A percentile compares a stretch with the other conserved stretches of the same genome.
Evolutionary conservation across 2,329 filamentous ascomycete genomes (phyloP).

Genomic region (Cladosporium sp.): DNA sequence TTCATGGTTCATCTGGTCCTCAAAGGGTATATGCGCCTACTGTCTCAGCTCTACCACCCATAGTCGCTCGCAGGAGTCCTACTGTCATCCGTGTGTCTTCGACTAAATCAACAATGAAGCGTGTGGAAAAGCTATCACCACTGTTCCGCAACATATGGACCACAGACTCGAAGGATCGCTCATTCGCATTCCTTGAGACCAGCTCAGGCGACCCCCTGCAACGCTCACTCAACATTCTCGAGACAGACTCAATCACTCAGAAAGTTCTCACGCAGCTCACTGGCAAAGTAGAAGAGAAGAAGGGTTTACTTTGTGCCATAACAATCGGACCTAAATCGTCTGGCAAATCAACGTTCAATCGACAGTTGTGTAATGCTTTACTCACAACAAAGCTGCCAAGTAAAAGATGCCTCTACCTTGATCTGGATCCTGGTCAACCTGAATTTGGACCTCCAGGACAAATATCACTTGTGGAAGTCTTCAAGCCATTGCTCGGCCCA

Average conservation of each 20-base stretch:
- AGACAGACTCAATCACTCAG: conserved; percentile 25
- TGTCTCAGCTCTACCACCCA: conserved; percentile 65
- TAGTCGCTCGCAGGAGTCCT: conserved; percentile 45
- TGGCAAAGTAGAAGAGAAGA: conserved; percentile 32
- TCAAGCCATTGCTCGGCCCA: conserved; percentile 59
- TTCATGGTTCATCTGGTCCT: conserved; percentile 40
- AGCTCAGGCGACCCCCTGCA: conserved; percentile 21
- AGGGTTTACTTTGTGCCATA: conserved; percentile 40
- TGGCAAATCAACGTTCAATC: conserved; percentile 72
- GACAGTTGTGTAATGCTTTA: conserved; percentile 62
- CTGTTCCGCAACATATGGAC: conserved; percentile 66
- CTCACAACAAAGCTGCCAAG: conserved; percentile 46
- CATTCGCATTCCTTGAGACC: conserved; percentile 32
- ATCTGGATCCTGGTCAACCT: conserved; percentile 73
- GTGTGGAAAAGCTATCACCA: conserved; percentile 59
- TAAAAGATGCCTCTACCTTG: conserved; percentile 52
- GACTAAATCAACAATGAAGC: conserved; percentile 45
- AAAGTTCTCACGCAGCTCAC: conserved; percentile 42
- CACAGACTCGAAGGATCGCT: conserved; percentile 32
- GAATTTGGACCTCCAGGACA: conserved; percentile 69
- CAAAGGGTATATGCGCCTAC: conserved; percentile 61
- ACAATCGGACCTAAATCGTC: conserved; percentile 67
- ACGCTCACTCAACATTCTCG: conserved; percentile 25
- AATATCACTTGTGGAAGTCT: conserved; percentile 61
- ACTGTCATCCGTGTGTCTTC: conserved; percentile 57